Percentiles rank a stretch among this genome's conserved stretches.
Conservation (phyloP, 495 filamentous ascomycete species). For the Xylaria venustula region DNA sequence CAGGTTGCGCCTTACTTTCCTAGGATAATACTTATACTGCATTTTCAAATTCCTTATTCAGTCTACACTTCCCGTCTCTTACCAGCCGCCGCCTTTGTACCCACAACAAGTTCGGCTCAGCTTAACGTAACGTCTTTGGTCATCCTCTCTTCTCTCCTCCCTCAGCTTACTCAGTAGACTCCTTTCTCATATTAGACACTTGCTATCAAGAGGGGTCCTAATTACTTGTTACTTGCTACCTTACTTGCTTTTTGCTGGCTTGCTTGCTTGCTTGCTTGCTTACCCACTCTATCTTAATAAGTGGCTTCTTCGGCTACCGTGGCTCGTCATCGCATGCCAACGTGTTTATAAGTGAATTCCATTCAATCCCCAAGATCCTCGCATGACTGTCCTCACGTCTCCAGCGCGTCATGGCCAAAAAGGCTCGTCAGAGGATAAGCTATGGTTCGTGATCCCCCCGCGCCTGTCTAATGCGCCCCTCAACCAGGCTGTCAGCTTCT, state of each 20-base stretch:
- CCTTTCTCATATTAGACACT: not conserved
- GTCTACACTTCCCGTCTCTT: not conserved
- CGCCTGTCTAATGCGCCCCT: constrained; percentile 8
- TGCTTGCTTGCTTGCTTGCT: not conserved
- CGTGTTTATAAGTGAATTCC: constrained; percentile 1
- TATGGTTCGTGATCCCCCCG: constrained; percentile 53
- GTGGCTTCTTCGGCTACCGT: not conserved
- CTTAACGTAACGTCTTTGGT: not conserved
- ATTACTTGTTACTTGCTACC: not conserved
- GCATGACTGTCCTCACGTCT: constrained; percentile 35
- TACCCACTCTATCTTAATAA: not conserved
- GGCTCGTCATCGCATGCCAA: not conserved
- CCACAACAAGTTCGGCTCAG: not conserved
- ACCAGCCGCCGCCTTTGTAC: not conserved
- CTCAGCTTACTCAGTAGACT: not conserved
- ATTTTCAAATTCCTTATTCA: no score
- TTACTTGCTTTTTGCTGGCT: not conserved
- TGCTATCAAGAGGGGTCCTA: not conserved
- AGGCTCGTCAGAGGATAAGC: constrained; percentile 63
- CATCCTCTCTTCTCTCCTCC: not conserved
- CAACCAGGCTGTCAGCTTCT: constrained; percentile 4
- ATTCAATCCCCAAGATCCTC: constrained; percentile 13
- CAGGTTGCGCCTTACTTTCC: no score
- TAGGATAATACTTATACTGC: no score
- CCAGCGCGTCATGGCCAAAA: constrained; percentile 53